Percentiles rank a stretch among this genome's conserved stretches.
Evolutionary conservation across 2,329 filamentous ascomycete genomes (phyloP).

Genomic region (Camptophora hylomeconis): DNA sequence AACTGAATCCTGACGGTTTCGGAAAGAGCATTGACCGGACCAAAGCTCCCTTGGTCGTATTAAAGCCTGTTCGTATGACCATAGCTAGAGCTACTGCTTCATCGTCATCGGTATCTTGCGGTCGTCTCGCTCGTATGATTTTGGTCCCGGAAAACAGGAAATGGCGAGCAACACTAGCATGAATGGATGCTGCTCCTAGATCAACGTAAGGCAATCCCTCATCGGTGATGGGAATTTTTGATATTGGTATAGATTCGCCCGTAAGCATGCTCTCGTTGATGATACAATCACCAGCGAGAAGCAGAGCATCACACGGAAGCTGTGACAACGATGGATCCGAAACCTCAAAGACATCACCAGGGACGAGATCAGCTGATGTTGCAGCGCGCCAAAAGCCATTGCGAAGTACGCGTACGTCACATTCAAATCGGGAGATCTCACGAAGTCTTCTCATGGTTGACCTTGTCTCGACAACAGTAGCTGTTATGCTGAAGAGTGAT

Average conservation of each 20-base stretch:
- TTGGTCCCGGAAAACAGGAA: constrained; percentile 94
- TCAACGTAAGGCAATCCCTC: constrained; percentile 65
- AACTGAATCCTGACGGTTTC: constrained; percentile 96
- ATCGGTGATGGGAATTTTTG: constrained; percentile 73
- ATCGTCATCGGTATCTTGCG: constrained; percentile 72
- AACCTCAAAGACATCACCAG: constrained; percentile 91
- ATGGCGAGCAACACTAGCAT: constrained; percentile 70
- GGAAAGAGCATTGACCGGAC: constrained; percentile 98
- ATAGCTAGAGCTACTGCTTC: constrained; percentile 86
- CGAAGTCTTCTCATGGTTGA: constrained; percentile 82
- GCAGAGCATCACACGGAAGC: constrained; percentile 81
- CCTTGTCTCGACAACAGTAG: constrained; percentile 80
- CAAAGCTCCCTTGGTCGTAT: constrained; percentile 90
- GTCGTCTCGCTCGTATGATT: constrained; percentile 77
- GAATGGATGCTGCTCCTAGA: constrained; percentile 66
- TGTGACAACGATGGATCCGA: constrained; percentile 82
- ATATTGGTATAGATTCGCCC: constrained; percentile 90
- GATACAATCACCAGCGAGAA: constrained; percentile 90
- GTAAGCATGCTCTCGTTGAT: constrained; percentile 99
- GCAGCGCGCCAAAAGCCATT: constrained; percentile 94
- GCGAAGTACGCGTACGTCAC: constrained; percentile 81
- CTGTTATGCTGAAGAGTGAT: constrained; percentile 79
- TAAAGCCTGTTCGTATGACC: constrained; percentile 88
- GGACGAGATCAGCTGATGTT: constrained; percentile 75
- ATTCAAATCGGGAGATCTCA: constrained; percentile 89